Conservation (phyloP, 768 basidiomycete species). For the Termitomyces sp. region DNA sequence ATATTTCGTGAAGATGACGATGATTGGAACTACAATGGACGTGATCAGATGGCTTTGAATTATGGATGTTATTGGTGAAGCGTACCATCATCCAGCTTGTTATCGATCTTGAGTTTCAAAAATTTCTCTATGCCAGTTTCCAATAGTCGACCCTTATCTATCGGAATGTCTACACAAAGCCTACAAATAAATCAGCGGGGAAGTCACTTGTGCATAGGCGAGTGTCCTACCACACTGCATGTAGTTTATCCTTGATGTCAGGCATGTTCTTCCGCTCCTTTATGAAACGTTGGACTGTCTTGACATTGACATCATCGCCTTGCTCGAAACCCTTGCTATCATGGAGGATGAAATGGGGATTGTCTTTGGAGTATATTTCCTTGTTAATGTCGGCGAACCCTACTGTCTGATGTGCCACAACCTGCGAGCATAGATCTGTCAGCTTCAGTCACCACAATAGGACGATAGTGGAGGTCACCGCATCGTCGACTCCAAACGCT, state of each 20-base stretch:
- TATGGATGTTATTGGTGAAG: not conserved
- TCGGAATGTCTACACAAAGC: conserved; percentile 27
- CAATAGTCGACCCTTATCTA: conserved; percentile 18
- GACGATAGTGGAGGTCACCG: conserved; percentile 9
- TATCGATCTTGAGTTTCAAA: conserved; percentile 13
- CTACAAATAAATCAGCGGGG: conserved; percentile 7
- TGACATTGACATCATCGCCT: conserved; percentile 20
- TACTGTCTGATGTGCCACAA: conserved; percentile 15
- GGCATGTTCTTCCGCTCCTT: conserved; percentile 9
- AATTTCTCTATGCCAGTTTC: conserved; percentile 25
- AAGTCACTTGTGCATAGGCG: not conserved
- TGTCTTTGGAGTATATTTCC: conserved; percentile 22
- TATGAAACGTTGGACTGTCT: conserved; percentile 23
- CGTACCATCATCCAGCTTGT: conserved; percentile 14
- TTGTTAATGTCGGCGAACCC: conserved; percentile 23
- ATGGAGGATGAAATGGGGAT: conserved; percentile 26
- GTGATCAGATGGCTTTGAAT: not conserved
- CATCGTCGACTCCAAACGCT: conserved; percentile 23
- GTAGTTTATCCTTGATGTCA: conserved; percentile 22
- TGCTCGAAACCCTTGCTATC: conserved; percentile 28
- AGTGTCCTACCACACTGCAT: conserved; percentile 24
- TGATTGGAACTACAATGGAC: conserved; percentile 21
- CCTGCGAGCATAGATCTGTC: conserved; percentile 1
- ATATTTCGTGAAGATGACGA: conserved; percentile 31
- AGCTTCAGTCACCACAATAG: not conserved